Evolutionary conservation across 345 rosid species (phyloP), one percentile per base, ranked within the genome.

Genomic region (Bruguiera gymnorhiza): DNA sequence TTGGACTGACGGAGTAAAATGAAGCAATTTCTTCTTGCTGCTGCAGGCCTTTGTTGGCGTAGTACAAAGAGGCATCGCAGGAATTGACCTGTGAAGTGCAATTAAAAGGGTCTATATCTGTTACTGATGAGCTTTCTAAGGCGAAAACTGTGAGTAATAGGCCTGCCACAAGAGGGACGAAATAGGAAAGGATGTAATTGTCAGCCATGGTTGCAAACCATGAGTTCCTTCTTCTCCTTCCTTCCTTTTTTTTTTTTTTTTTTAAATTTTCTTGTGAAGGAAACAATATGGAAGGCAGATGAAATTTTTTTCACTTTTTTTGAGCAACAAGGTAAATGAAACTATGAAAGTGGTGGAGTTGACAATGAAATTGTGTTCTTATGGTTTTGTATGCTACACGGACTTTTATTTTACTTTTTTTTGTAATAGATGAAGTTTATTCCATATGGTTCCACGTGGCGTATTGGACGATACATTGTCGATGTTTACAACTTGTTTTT

Each of bases 11-110:
- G 0, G 80, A 76, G 81, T 88, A 86, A 63, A n/a, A 66, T 1
- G 73, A 53, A 7, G 86, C 84, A 16, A 86, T 56, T 36, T 76
- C 60, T 20, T 83, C 74, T 26, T 24, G 46, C 16, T 37, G 46
- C 10, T 32, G 24, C 50, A 69, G 58, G 48, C 69, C 79, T 0
- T 52, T 18, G 71, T 75, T 77, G 69, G 50, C 65, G 77, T 83
- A 79, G 70, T 86, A 88, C 13, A 88, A 75, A 1, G 67, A 77
- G 59, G 88, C 84, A 31, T 68, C 69, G 30, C 88, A 84, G 15
- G 65, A 32, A 2, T 29, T 43, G 63, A 68, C 55, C 43, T 39
- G 32, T 21, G 65, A 18, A 16, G 61, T 55, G 82, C 88, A 84
- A 54, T 60, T 36, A 21, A 82, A 66, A 60, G 79, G 65, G 70